These are phyloP conservation scores for Coniochaeta sp. DNA, from an alignment of 2,329 filamentous ascomycete genomes.

Conservation along the genomic window DNA sequence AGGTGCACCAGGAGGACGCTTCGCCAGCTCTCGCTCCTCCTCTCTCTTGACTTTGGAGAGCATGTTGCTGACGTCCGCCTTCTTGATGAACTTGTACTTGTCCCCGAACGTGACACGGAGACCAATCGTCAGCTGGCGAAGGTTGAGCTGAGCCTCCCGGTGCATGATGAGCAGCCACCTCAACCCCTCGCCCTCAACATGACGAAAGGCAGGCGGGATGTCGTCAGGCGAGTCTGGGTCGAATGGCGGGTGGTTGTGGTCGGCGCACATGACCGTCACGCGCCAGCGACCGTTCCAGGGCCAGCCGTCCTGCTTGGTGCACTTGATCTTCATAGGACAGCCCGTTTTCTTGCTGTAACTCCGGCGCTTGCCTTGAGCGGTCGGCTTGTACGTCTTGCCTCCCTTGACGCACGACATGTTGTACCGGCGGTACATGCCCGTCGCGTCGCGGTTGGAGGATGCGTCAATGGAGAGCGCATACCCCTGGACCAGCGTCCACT, in stretches of 20 bases:
- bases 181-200: constrained; percentile 19
- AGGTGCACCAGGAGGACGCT: constrained; percentile 9
- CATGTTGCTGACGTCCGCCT: constrained; percentile 19
- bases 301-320: constrained; percentile 17
- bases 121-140: constrained; percentile 20
- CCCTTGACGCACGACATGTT: constrained; percentile 21
- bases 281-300: constrained; percentile 21
- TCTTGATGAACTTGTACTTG: constrained; percentile 23
- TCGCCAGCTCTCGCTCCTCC: constrained; percentile 17
- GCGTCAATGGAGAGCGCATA: constrained; percentile 19
- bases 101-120: constrained; percentile 19
- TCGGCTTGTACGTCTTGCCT: constrained; percentile 17
- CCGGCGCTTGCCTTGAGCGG: constrained; percentile 16
- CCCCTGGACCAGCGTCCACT: constrained; percentile 17
- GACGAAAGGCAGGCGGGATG: constrained; percentile 19
- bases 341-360: constrained; percentile 18
- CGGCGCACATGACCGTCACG: constrained; percentile 18
- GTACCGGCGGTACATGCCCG: constrained; percentile 19
- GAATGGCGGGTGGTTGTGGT: constrained; percentile 22
- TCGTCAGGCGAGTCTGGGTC: constrained; percentile 15
- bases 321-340: constrained; percentile 20
- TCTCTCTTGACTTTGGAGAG: constrained; percentile 21
- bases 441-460: constrained; percentile 17
- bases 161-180: constrained; percentile 22
- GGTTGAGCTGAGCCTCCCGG: constrained; percentile 18